phyloP scores from a whole-genome alignment of 2,329 filamentous ascomycete species.

The Trichophyton mentagrophytes region DNA sequence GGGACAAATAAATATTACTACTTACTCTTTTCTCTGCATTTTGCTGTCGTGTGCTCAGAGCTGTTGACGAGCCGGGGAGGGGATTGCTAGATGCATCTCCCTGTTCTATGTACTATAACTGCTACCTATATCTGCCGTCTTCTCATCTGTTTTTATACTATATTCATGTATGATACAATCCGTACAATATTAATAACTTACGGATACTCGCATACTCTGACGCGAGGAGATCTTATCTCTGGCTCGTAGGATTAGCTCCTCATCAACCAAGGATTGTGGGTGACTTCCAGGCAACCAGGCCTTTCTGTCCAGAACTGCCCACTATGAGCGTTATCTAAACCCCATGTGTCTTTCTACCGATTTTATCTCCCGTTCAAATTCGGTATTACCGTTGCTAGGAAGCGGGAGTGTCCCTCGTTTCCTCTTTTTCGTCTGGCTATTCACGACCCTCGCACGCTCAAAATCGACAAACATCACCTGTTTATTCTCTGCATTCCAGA shows the following conservation, averaged over 20 bases:
- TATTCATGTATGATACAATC: too few relatives aligned
- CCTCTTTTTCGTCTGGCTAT: not conserved
- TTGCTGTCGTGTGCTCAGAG: too few relatives aligned
- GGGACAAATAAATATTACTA: conserved; percentile 34
- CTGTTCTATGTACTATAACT: not conserved
- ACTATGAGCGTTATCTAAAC: not conserved
- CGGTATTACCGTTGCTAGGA: not conserved
- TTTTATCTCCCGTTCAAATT: not conserved
- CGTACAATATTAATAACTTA: too few relatives aligned
- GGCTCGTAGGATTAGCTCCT: too few relatives aligned
- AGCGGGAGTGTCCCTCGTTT: not conserved
- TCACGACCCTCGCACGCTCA: conserved; percentile 7
- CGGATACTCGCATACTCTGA: too few relatives aligned
- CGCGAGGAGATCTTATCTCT: too few relatives aligned
- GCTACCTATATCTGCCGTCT: not conserved
- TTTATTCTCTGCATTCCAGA: conserved; percentile 10
- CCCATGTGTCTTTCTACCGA: not conserved
- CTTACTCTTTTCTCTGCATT: too few relatives aligned
- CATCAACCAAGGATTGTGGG: too few relatives aligned
- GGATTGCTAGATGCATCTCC: not conserved
- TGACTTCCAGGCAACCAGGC: too few relatives aligned
- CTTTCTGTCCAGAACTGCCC: too few relatives aligned
- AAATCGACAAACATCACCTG: conserved; percentile 12
- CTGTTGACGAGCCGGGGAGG: too few relatives aligned
- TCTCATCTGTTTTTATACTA: not conserved